Conservation (phyloP, 202 grass and related monocot genomes). For the Cymbopogon flexuosus region DNA sequence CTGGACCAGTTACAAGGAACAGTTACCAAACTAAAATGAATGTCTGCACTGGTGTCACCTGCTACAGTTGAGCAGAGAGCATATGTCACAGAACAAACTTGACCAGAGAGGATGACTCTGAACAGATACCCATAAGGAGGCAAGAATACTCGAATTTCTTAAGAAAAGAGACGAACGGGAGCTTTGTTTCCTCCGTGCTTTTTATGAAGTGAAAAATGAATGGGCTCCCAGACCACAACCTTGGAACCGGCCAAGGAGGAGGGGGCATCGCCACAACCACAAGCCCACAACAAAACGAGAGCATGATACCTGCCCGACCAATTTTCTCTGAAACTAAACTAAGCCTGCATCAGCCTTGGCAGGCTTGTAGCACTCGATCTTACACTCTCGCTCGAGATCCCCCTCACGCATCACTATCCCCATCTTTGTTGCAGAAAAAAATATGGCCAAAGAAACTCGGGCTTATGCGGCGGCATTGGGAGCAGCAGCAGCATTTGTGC, state of each 20-base stretch:
- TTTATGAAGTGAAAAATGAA: not conserved
- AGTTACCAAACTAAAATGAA: not conserved
- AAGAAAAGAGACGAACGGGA: not conserved
- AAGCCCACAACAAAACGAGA: no score
- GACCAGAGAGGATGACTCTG: not conserved
- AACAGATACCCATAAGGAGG: not conserved
- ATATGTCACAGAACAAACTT: not conserved
- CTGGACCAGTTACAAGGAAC: not conserved
- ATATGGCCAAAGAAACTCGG: not conserved
- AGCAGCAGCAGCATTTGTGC: constrained; percentile 18
- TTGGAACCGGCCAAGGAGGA: no score
- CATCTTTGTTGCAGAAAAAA: not conserved
- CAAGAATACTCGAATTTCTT: constrained; percentile 14
- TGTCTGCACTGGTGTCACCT: not conserved
- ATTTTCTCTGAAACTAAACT: constrained; percentile 1
- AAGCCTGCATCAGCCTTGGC: not conserved
- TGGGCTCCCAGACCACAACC: not conserved
- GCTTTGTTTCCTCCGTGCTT: not conserved
- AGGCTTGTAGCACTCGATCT: not conserved
- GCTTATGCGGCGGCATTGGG: not conserved
- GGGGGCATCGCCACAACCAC: no score
- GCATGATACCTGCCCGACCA: not conserved
- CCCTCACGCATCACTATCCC: not conserved
- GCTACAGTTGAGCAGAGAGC: not conserved
- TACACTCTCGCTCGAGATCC: constrained; percentile 21